phyloP scores from a whole-genome alignment of 2,329 filamentous ascomycete species.

The Epichloe glyceriae region DNA sequence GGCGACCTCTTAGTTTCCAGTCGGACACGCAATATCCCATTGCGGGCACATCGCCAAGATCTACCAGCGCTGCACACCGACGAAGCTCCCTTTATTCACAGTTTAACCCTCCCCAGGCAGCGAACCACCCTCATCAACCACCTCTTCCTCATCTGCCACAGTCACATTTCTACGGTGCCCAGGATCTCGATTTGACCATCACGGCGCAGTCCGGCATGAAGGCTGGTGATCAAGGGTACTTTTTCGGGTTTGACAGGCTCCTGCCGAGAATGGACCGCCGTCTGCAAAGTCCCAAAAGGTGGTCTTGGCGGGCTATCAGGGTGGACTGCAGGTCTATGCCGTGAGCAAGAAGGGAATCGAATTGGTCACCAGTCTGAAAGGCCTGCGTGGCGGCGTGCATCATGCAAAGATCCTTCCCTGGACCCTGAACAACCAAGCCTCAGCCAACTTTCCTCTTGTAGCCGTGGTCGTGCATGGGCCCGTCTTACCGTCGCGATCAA shows the following conservation, averaged over 20 bases:
- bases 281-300: constrained; percentile 43
- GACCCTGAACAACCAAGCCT: constrained; percentile 39
- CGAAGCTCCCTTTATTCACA: constrained; percentile 40
- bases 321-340: constrained; percentile 62
- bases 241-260: constrained; percentile 69
- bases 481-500: constrained; percentile 32
- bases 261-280: constrained; percentile 24
- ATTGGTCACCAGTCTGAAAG: constrained; percentile 56
- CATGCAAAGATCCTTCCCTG: constrained; percentile 74
- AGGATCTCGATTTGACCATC: constrained; percentile 61
- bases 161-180: constrained; percentile 62
- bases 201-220: constrained; percentile 40
- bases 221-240: constrained; percentile 58
- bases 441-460: constrained; percentile 55
- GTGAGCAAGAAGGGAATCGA: constrained; percentile 62
- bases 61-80: constrained; percentile 23
- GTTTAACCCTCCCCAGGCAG: constrained; percentile 29
- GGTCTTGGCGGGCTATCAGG: constrained; percentile 66
- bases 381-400: constrained; percentile 66
- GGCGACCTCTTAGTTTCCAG: constrained; percentile 42
- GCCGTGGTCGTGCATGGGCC: constrained; percentile 73
- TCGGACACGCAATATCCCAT: constrained; percentile 32
- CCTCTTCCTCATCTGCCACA: constrained; percentile 64
- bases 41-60: constrained; percentile 26
- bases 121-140: constrained; percentile 33